Base-by-base conservation (phyloP, 257 asterid species). In the Plantago elongata region DNA sequence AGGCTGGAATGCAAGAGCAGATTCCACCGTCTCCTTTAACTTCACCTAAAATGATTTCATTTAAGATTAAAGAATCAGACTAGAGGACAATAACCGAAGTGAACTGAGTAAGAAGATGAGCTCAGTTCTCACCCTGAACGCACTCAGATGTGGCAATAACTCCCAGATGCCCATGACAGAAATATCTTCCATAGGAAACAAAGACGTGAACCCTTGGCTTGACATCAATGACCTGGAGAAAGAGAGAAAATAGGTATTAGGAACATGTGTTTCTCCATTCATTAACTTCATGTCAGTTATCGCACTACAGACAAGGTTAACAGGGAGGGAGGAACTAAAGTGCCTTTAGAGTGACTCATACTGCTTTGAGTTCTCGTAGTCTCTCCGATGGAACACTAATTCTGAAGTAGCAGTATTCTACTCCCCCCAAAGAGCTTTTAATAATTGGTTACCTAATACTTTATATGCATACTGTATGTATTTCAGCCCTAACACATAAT, bases 131-230 rank as follows among this genome's bases (percentile, higher is more conserved):
- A 83, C 97, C 79, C 89, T 87, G 77, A 93, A 82, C 45, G 63
- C 83, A 68, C 77, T 80, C 66, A 92, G 83, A 81, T 84, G 89
- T 0, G 97, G 99, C 79, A 89, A 57, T 76, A 92, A 72, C 80
- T 89, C 99, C 96, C 91, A 89, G 60, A 87, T 80, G 22, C 99
- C 99, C 99, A 92, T 89, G 22, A 87, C 89, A 14, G 96, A 76
- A 71, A 92, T 87, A 68, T 92, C 94, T 80, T 92, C 97, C 87
- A 92, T 81, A 3, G 95, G 95, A 59, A 84, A 92, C 66, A 84
- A 58, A 66, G 91, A 66, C 57, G 66, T 63, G 45, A 92, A 72
- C 30, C 99, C 95, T 71, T 85, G 94, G 67, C 59, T 79, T 38
- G 87, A 74, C 99, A 92, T 92, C 79, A 65, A 67, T 71, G 63